These are phyloP conservation scores for Tillandsia fasciculata DNA, from an alignment of 176 grass and related monocot species.

Conservation along the genomic window DNA sequence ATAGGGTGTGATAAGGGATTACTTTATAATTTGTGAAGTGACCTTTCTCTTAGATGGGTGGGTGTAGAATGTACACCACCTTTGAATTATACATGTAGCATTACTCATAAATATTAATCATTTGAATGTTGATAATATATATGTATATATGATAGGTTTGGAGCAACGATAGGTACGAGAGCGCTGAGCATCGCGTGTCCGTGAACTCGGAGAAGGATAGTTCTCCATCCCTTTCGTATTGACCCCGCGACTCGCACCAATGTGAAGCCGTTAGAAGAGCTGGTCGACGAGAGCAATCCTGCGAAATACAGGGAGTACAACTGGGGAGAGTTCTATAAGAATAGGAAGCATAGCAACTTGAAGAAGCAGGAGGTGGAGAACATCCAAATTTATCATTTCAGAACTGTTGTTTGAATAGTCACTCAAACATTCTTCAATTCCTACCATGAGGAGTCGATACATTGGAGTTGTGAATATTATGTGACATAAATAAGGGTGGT, in stretches of 20 bases:
- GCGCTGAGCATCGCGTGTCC: conserved; percentile 62
- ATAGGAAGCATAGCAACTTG: conserved; percentile 60
- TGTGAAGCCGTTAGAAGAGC: conserved; percentile 46
- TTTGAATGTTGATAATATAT: no score
- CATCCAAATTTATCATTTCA: conserved; percentile 67
- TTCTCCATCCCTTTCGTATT: conserved; percentile 73
- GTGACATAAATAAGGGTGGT: no score
- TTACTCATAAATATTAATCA: no score
- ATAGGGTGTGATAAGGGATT: no score
- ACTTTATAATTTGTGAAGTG: no score
- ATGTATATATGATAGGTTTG: conserved; percentile 34
- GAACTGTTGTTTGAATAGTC: conserved; percentile 9
- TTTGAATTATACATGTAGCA: no score
- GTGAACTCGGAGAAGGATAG: conserved; percentile 45
- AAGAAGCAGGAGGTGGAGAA: conserved; percentile 60
- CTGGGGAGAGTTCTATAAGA: conserved; percentile 53
- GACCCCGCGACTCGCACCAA: conserved; percentile 31
- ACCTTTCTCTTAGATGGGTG: no score
- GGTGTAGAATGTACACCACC: no score
- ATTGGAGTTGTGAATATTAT: no score
- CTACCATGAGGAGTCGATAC: no score
- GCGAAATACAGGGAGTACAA: conserved; percentile 38
- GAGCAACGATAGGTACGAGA: conserved; percentile 88
- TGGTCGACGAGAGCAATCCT: conserved; percentile 38
- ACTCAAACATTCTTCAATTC: no score